These are phyloP conservation scores for Metschnikowia orientalis DNA, from an alignment of 805 yeast species.

Conservation along the genomic window DNA sequence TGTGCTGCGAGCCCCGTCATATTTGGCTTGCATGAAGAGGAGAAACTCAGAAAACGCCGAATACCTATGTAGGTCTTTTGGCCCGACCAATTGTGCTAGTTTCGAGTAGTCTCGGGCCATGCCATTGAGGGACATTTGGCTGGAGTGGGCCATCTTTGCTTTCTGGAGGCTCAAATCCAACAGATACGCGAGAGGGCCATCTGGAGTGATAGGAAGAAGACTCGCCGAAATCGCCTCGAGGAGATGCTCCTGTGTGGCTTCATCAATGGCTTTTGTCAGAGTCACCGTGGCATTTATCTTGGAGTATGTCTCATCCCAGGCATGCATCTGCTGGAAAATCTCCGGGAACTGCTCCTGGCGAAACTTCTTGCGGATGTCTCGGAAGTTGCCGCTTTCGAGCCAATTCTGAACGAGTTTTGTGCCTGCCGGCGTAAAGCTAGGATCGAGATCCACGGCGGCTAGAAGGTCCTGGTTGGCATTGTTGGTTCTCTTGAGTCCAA, in stretches of 20 bases:
- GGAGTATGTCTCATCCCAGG: slow-evolving; percentile 17
- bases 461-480: slow-evolving; percentile 52
- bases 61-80: slow-evolving; percentile 23
- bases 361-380: slow-evolving; percentile 19
- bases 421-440: slow-evolving; percentile 45
- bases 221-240: slow-evolving; percentile 1
- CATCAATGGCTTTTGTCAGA: slow-evolving; percentile 5
- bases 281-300: slow-evolving; percentile 13
- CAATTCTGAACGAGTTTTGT: slow-evolving; percentile 46
- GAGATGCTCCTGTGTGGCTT: slow-evolving; percentile 1
- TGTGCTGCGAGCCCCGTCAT: slow-evolving; percentile 46
- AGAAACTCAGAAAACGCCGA: slow-evolving; percentile 25
- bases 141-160: slow-evolving; percentile 3
- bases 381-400: slow-evolving; percentile 49
- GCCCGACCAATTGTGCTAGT: slow-evolving; percentile 27
- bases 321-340: slow-evolving; percentile 14
- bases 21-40: slow-evolving; percentile 49
- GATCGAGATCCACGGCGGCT: slow-evolving; percentile 40
- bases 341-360: slow-evolving; percentile 10
- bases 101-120: slow-evolving; percentile 22
- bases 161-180: slow-evolving; percentile 25
- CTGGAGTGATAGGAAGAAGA: slow-evolving; percentile 38
- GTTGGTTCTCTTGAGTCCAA: slow-evolving; percentile 50
- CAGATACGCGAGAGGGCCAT: slow-evolving; percentile 34
- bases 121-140: slow-evolving; percentile 2